Base-by-base conservation (phyloP, 345 rosid species). In the Populus deltoides region DNA sequence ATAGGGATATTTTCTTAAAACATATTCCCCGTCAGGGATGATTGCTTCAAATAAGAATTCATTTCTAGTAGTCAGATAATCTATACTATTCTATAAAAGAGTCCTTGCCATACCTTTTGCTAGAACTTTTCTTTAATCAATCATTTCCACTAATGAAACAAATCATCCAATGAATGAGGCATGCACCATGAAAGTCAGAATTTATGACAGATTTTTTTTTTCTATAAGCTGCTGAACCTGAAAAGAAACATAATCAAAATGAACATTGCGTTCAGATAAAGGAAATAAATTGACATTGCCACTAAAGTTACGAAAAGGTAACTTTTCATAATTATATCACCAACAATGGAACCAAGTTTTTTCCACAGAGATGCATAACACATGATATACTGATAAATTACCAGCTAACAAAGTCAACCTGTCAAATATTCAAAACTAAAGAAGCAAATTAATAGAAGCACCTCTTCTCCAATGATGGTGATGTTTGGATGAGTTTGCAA, bases 401-500 rank as follows among this genome's bases (percentile, higher is more conserved):
- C 27, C 47, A 74, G 49, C 5, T 24, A 27, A 59, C 35, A 69
- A 63, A 59, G 5, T n/a, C n/a, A 41, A 15, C 67, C 47, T 47
- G 66, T 10, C 6, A 45, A 67, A 62, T 20, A 35, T 35, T 70
- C 31, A 25, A 73, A 75, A 73, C 49, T 29, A 18, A 68, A 18
- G 51, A 41, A 70, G 49, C 2, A 43, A 36, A 31, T 31, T 1
- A 53, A 72, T 66, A 51, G 4, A 67, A 68, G 63, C 82, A 92
- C 98, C 99, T 96, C 99, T 87, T 96, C 99, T 76, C 99, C 99
- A 29, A 96, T 91, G 68, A 96, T 79, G 45, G 99, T 93, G 76
- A 96, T 88, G 84, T 93, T 95, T 6, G 99, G 98, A 82, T 93
- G 99, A 68, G 99, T 93, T 87, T 95, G 98, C 86, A 96, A 82